phyloP scores from a whole-genome alignment of 768 basidiomycete genomes.

The Exsudoporus frostii region DNA sequence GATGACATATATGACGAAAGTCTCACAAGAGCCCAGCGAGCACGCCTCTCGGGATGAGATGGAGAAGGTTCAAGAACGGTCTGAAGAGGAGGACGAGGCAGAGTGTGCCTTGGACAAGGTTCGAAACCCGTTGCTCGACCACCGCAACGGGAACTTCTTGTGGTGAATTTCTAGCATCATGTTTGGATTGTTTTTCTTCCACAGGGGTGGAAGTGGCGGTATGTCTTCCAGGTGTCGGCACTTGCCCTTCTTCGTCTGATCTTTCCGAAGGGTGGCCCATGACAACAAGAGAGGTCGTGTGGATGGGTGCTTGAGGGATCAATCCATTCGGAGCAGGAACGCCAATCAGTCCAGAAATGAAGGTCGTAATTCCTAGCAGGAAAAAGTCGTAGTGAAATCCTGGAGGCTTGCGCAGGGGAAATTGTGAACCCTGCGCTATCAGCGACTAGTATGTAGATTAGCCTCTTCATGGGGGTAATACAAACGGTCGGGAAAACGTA shows the following conservation, averaged over 20 bases:
- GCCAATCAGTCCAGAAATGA: conserved; percentile 83
- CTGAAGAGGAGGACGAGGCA: conserved; percentile 77
- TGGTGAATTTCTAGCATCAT: background rate
- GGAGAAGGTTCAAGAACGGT: conserved; percentile 78
- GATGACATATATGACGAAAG: conserved; percentile 10
- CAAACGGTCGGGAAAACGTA: conserved; percentile 27
- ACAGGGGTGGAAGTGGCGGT: conserved; percentile 3
- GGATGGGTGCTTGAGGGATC: conserved; percentile 89
- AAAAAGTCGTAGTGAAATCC: conserved; percentile 90
- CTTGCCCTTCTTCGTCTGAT: conserved; percentile 37
- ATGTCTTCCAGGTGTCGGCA: background rate
- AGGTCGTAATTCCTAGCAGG: conserved; percentile 85
- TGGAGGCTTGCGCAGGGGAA: conserved; percentile 87
- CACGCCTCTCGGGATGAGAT: conserved; percentile 77
- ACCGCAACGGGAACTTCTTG: conserved; percentile 65
- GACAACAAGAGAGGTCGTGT: conserved; percentile 77
- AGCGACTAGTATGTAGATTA: conserved; percentile 53
- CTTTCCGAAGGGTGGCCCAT: conserved; percentile 48
- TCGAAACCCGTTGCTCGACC: conserved; percentile 92
- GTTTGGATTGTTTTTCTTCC: conserved; percentile 23
- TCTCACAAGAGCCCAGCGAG: conserved; percentile 81
- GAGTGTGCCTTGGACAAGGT: conserved; percentile 78
- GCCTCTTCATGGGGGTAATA: background rate
- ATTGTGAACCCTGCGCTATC: conserved; percentile 88
- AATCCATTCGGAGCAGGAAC: conserved; percentile 85